Base-by-base conservation (phyloP, 2,329 filamentous ascomycete genomes). In the Onygenales sp. region DNA sequence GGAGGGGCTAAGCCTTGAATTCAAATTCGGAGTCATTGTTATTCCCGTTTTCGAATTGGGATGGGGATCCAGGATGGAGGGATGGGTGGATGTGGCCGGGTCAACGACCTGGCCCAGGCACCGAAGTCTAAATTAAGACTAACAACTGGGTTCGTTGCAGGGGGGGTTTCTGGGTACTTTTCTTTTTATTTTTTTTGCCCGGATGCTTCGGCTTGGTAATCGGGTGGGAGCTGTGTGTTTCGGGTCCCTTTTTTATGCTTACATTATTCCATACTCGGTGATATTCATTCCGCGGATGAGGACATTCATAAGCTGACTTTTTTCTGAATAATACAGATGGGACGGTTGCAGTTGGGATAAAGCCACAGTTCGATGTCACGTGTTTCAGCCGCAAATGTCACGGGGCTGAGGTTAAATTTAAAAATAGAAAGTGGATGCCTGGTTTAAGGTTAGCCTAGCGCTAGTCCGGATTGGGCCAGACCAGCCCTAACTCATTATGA, bases 301-400 rank as follows among this genome's bases (percentile, higher is more conserved):
- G 5, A 5, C 21, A 27, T 27, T 1, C 5, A 1, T 27, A 47
- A 27, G n/a, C 10, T 27, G 13, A 27, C 33, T 17, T 17, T 14
- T 14, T 47, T 17, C 17, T 36, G 33, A n/a, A 7, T 11, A 11
- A 3, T 7, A 14, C 11, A 5, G 21, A 8, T 17, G 17, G 17
- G 17, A 41, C 10, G 31, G 11, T 21, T 31, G 36, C 36, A 38
- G 9, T 17, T 27, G 1, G 11, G 2, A 10, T 6, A 35, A 43
- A 9, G 21, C 36, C 36, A n/a, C 33, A 6, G 14, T 48, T 33
- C 39, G 35, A 41, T 49, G 39, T 49, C 46, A 49, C 46, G 46
- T 49, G 46, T 7, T 2, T 49, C 46, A 49, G 46, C 46, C 46
- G 17, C 46, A 49, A 49, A 27, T 27, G 46, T 49, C 46, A 49